Evolutionary conservation across 345 rosid species (phyloP).

Genomic region (Eucalyptus regnans): DNA sequence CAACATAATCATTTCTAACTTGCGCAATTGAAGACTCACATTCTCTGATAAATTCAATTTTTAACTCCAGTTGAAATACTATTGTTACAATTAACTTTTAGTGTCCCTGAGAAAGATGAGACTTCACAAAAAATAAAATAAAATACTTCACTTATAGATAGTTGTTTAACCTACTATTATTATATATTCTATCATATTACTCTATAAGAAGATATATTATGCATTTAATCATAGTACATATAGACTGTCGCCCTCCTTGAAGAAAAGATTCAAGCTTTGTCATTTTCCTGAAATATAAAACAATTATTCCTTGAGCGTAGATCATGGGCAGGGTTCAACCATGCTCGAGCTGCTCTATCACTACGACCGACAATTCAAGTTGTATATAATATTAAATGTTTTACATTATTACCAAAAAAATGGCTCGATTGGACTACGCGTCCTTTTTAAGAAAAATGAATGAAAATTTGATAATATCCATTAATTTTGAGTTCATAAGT

Average conservation of each 20-base stretch:
- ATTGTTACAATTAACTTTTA: neutral
- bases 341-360: neutral
- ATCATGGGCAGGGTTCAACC: neutral
- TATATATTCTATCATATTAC: neutral
- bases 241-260: neutral
- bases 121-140: neutral
- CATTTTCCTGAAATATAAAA: neutral
- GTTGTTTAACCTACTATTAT: neutral
- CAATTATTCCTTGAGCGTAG: neutral
- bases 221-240: neutral
- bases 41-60: neutral
- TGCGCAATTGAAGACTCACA: neutral
- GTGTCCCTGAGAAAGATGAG: neutral
- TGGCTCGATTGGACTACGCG: neutral
- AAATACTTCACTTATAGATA: neutral
- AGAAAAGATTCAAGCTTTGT: neutral
- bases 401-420: neutral
- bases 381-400: neutral
- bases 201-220: neutral
- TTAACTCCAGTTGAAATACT: neutral
- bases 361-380: neutral
- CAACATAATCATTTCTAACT: neutral
- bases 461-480: neutral
- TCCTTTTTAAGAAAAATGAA: neutral
- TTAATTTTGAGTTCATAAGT: neutral